These are phyloP conservation scores for Bisporella sp. DNA, from an alignment of 2,329 filamentous ascomycete species.

Conservation along the genomic window DNA sequence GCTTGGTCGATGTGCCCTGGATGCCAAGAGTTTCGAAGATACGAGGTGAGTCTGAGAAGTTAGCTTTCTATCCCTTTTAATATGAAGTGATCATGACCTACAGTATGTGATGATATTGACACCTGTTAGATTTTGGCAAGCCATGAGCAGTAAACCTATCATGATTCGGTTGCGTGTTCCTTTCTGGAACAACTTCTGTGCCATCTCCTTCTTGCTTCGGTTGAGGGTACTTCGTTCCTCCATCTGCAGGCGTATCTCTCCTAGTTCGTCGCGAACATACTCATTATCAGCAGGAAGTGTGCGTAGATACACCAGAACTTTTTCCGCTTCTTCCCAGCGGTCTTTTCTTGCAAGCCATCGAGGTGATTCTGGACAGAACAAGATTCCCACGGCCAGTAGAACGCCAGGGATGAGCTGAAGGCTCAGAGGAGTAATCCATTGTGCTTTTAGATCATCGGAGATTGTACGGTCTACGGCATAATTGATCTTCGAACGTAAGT, in stretches of 20 bases:
- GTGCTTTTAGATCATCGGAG: constrained; percentile 17
- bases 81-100: no score
- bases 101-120: constrained; percentile 52
- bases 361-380: constrained; percentile 24
- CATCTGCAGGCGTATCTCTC: constrained; percentile 36
- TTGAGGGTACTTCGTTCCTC: constrained; percentile 37
- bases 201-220: constrained; percentile 16
- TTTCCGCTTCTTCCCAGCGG: constrained; percentile 27
- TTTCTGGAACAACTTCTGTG: constrained; percentile 36
- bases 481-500: constrained; percentile 16
- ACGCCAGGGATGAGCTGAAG: constrained; percentile 34
- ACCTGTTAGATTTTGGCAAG: constrained; percentile 57
- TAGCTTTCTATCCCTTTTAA: no score
- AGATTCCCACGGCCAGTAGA: constrained; percentile 19
- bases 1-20: constrained; percentile 43
- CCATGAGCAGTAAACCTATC: constrained; percentile 6
- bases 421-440: constrained; percentile 35
- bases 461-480: constrained; percentile 32
- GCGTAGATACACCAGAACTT: constrained; percentile 35
- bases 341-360: constrained; percentile 21
- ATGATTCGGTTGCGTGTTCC: constrained; percentile 67
- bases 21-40: constrained; percentile 49
- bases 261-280: constrained; percentile 40
- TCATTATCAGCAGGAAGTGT: constrained; percentile 34
- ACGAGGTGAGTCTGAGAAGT: constrained; percentile 36